Conservation (phyloP, 139 green algal genomes). For the Desmodesmus armatus region DNA sequence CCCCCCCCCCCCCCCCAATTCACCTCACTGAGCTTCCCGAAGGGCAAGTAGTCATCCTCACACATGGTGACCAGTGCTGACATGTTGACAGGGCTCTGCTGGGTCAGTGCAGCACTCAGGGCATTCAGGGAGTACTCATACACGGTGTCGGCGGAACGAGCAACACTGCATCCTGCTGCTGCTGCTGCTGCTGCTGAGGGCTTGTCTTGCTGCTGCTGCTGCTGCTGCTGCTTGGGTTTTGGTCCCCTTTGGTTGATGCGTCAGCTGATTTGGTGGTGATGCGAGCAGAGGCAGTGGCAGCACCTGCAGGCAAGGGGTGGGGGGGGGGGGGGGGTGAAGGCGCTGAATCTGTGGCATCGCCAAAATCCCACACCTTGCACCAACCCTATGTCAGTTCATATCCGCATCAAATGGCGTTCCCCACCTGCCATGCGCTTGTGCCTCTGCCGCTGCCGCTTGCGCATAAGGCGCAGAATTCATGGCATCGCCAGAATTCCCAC, state of each 20-base stretch:
- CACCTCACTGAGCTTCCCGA: neutral
- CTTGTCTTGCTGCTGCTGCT: neutral
- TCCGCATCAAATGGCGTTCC: too few relatives aligned
- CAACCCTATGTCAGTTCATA: too few relatives aligned
- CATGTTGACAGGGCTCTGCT: neutral
- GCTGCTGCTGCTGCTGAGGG: neutral
- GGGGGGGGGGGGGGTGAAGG: too few relatives aligned
- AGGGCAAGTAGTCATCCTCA: slow-evolving; percentile 3
- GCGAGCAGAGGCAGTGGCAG: neutral
- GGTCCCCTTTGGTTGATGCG: neutral
- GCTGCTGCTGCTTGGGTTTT: neutral
- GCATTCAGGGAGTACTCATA: slow-evolving; percentile 8
- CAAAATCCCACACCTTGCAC: too few relatives aligned
- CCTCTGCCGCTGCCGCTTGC: too few relatives aligned
- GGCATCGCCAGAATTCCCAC: too few relatives aligned
- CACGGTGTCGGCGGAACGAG: neutral
- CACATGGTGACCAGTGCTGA: neutral
- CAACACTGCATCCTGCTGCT: neutral
- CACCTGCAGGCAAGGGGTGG: too few relatives aligned
- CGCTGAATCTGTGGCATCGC: too few relatives aligned
- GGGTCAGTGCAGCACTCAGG: slow-evolving; percentile 1
- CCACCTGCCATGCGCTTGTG: too few relatives aligned
- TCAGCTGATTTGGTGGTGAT: neutral
- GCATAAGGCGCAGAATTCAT: too few relatives aligned
- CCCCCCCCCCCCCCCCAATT: neutral